Evolutionary conservation across 2,329 filamentous ascomycete genomes (phyloP).

Genomic region (Calcarisporium arbuscula): DNA sequence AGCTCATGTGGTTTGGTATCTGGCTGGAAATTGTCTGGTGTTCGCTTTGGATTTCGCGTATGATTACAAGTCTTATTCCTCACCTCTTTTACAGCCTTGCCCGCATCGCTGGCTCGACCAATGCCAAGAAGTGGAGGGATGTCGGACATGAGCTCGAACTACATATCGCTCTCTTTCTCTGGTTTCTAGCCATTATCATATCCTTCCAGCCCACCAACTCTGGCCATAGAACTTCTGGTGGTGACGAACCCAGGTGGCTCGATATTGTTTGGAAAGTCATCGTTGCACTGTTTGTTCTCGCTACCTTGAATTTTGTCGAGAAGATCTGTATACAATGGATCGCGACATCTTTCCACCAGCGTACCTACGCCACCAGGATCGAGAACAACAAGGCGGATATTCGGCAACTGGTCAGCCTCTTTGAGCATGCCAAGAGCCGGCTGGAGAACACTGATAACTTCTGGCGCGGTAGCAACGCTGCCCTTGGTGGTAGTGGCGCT

Average conservation of each 20-base stretch:
- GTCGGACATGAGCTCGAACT: conserved; percentile 81
- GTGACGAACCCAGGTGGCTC: conserved; percentile 55
- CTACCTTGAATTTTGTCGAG: conserved; percentile 75
- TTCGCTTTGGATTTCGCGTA: conserved; percentile 72
- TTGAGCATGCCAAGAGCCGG: conserved; percentile 71
- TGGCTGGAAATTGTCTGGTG: conserved; percentile 95
- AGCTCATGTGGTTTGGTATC: conserved; percentile 85
- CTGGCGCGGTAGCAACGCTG: conserved; percentile 33
- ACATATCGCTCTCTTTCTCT: conserved; percentile 80
- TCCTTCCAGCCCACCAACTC: conserved; percentile 82
- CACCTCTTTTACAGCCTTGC: conserved; percentile 45
- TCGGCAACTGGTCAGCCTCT: conserved; percentile 46
- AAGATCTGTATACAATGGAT: conserved; percentile 95
- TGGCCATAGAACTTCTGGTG: conserved; percentile 36
- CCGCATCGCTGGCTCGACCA: conserved; percentile 73
- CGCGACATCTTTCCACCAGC: conserved; percentile 83
- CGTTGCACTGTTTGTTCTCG: conserved; percentile 74
- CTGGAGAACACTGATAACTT: conserved; percentile 48
- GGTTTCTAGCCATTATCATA: conserved; percentile 80
- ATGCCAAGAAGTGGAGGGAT: conserved; percentile 88
- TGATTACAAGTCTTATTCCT: conserved; percentile 46
- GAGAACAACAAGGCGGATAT: conserved; percentile 91
- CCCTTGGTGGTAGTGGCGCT: conserved; percentile 47
- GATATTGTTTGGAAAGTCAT: conserved; percentile 77
- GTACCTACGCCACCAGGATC: conserved; percentile 86